Evolutionary conservation across 805 yeast species (phyloP), one percentile per base, ranked within the genome.

Genomic region (Naumovozyma dairenensis): DNA sequence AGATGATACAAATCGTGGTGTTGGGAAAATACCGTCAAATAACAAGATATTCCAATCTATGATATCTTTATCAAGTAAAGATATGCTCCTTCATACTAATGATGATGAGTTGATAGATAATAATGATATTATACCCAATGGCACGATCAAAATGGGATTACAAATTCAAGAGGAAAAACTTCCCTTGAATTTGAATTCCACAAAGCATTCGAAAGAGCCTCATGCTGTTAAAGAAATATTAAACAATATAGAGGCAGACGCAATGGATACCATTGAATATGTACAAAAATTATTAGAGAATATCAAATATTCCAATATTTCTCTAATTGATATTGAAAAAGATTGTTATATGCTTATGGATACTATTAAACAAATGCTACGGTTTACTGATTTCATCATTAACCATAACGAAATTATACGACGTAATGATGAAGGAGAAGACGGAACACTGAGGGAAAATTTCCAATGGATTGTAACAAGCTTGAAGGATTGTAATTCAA

Each of bases 21-120:
- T 6, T 33, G 5, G 5, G 6, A 20, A 10, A n/a, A 33, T n/a
- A 2, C 16, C 29, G 10, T n/a, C 33, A 18, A 16, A 24, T 12
- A 24, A 24, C n/a, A n/a, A n/a, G n/a, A 34, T 30, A 36, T 39
- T 28, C 39, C 38, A 21, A 20, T 21, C 21, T 10, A n/a, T n/a
- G n/a, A n/a, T n/a, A n/a, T n/a, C n/a, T n/a, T n/a, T n/a, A n/a
- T n/a, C n/a, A n/a, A n/a, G n/a, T n/a, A n/a, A n/a, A n/a, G n/a
- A n/a, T n/a, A n/a, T n/a, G n/a, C n/a, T n/a, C n/a, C n/a, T n/a
- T n/a, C n/a, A n/a, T n/a, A n/a, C n/a, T 15, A 58, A 59, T 26
- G 81, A 77, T 43, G 60, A 51, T 22, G 83, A 77, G n/a, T n/a
- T n/a, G n/a, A n/a, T n/a, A n/a, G n/a, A n/a, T n/a, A n/a, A n/a